These are phyloP conservation scores for Paratinospora sagittata DNA, from an alignment of 164 flowering plant species.

Conservation along the genomic window DNA sequence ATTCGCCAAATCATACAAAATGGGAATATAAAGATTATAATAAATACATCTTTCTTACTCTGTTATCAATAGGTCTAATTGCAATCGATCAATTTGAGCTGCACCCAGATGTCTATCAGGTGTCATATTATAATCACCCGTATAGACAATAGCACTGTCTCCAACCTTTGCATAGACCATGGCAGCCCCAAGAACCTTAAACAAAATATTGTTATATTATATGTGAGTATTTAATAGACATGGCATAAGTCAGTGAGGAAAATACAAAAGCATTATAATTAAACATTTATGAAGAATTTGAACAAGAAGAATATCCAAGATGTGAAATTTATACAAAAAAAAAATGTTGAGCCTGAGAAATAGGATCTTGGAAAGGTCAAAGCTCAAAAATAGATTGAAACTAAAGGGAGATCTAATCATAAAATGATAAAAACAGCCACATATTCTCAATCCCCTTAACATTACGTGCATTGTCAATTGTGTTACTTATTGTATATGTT, in stretches of 20 bases:
- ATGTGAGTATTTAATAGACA: not conserved
- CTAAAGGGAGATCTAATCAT: not conserved
- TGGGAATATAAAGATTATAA: not conserved
- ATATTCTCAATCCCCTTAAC: too few species aligned
- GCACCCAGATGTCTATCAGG: slow-evolving; percentile 99
- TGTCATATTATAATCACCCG: slow-evolving; percentile 98
- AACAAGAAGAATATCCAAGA: not conserved
- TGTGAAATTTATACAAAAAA: not conserved
- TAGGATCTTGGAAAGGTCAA: not conserved
- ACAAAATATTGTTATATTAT: not conserved
- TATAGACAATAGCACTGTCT: slow-evolving; percentile 71
- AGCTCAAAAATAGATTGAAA: not conserved
- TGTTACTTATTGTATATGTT: too few species aligned
- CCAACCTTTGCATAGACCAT: slow-evolving; percentile 95
- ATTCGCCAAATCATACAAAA: not conserved
- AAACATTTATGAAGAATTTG: not conserved
- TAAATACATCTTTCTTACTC: slow-evolving; percentile 49
- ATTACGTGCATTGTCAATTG: too few species aligned
- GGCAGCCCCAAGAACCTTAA: slow-evolving; percentile 92
- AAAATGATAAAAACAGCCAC: not conserved
- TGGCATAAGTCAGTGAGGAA: not conserved
- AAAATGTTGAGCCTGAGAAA: not conserved
- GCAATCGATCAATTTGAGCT: slow-evolving; percentile 83
- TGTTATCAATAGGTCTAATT: slow-evolving; percentile 82
- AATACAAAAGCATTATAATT: not conserved